A percentile compares a stretch with the other conserved stretches of the same genome.
Conservation (phyloP, 2,329 filamentous ascomycete species). For the Colletotrichum echinochloae region DNA sequence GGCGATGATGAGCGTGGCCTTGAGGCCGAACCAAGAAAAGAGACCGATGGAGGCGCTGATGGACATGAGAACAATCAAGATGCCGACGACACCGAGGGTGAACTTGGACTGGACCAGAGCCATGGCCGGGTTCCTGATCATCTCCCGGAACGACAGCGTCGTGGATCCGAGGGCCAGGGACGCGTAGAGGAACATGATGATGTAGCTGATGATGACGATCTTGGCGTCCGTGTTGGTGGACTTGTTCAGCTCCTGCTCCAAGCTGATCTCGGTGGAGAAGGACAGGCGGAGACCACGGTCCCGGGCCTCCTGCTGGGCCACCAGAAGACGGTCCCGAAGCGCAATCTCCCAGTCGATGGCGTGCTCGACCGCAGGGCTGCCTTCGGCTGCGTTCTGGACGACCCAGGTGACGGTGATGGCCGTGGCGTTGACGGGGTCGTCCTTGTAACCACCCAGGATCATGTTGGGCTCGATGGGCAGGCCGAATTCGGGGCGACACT, state of each 20-base stretch:
- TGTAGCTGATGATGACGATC: constrained; percentile 95
- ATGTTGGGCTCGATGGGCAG: constrained; percentile 89
- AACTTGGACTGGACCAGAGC: constrained; percentile 97
- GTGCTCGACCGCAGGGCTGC: constrained; percentile 73
- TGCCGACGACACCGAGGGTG: constrained; percentile 92
- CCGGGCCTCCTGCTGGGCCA: constrained; percentile 83
- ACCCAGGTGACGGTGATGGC: constrained; percentile 96
- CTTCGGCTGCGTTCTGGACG: constrained; percentile 85
- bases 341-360: constrained; percentile 92
- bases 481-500: constrained; percentile 88
- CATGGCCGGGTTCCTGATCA: constrained; percentile 84
- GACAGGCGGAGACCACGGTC: constrained; percentile 86
- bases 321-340: constrained; percentile 78
- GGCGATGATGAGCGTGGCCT: constrained; percentile 96
- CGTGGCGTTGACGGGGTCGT: constrained; percentile 76
- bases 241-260: constrained; percentile 97
- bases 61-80: constrained; percentile 96
- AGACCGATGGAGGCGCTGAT: constrained; percentile 95
- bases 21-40: constrained; percentile 91
- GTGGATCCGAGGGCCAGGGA: constrained; percentile 93
- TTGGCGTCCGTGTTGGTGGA: constrained; percentile 98
- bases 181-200: constrained; percentile 99
- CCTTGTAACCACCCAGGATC: constrained; percentile 84
- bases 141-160: constrained; percentile 79
- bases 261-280: constrained; percentile 94